Base-by-base conservation (phyloP, 140 eudicot genomes). In the Oenanthe javanica region DNA sequence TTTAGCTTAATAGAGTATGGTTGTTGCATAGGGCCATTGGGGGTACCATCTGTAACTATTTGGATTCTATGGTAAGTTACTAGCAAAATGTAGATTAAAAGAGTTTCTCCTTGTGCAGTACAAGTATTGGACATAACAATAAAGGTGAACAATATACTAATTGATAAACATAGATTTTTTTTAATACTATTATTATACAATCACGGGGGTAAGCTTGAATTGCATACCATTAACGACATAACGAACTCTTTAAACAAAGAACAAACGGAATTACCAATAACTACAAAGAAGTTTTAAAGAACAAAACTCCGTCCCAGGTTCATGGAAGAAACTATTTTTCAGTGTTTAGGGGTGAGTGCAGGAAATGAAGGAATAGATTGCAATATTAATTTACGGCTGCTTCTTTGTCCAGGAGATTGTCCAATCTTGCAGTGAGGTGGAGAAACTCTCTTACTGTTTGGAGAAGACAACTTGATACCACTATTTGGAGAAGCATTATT, bases 301-400 rank as follows among this genome's bases (percentile, higher is more conserved):
- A 75, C 54, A 75, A 49, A 25, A 75, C 46, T 49, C 71, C 51
- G 23, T 79, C 31, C 38, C 63, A 63, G 1, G 31, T 66, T 75
- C 64, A 75, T 46, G 63, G 36, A 46, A 48, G 14, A 50, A 67
- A 67, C 25, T 48, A n/a, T 5, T 64, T 64, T 52, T 91, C 88
- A 89, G 79, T 85, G 91, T 82, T 90, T 84, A 31, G 89, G 88
- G 16, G 96, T 87, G 86, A 94, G 98, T 40, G 96, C 90, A 23
- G 98, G 98, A 83, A 94, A 94, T 9, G 98, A 89, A 50, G 98
- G 98, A 80, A 94, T 94, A 12, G 98, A 94, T 69, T 90, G 93
- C 77, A 94, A 87, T 36, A 92, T 92, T 84, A 94, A 79, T 83
- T 90, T 94, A 77, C 98, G 87, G 88, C 93, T 92, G 91, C 94